Evolutionary conservation across 805 yeast genomes (phyloP).

Genomic region (Sugiyamaella mastotermitis): DNA sequence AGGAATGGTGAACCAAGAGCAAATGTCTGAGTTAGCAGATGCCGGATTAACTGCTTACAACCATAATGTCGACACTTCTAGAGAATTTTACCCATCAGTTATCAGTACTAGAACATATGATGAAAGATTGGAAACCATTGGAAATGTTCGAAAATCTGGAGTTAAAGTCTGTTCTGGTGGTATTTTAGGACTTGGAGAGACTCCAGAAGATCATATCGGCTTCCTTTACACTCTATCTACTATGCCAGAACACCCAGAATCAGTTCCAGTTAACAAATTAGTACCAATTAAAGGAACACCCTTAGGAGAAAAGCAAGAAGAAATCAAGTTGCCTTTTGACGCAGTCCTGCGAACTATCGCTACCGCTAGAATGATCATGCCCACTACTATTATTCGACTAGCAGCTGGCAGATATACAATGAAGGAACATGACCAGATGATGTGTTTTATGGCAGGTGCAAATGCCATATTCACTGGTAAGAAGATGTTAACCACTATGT

Average conservation of each 20-base stretch:
- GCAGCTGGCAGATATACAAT: constrained; percentile 81
- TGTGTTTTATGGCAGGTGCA: constrained; percentile 72
- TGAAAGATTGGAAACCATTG: constrained; percentile 62
- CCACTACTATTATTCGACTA: constrained; percentile 59
- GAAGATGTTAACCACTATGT: constrained; percentile 74
- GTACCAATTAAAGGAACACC: constrained; percentile 81
- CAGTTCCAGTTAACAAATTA: constrained; percentile 70
- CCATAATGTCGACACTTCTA: constrained; percentile 74
- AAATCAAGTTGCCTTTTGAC: constrained; percentile 50
- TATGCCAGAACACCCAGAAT: constrained; percentile 70
- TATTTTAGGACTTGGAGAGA: constrained; percentile 72
- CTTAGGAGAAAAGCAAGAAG: constrained; percentile 39
- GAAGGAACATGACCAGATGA: constrained; percentile 68
- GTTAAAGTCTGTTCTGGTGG: constrained; percentile 75
- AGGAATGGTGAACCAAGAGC: constrained; percentile 69
- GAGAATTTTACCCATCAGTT: constrained; percentile 69
- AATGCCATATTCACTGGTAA: constrained; percentile 81
- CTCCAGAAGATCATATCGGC: constrained; percentile 62
- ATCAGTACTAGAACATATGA: constrained; percentile 66
- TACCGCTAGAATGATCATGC: constrained; percentile 72
- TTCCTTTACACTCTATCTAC: constrained; percentile 62
- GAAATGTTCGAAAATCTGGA: constrained; percentile 57
- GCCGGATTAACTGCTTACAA: constrained; percentile 78
- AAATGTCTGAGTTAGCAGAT: constrained; percentile 51
- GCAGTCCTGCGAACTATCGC: constrained; percentile 63